Evolutionary conservation across 2,329 filamentous ascomycete genomes (phyloP), one percentile per base, ranked within the genome.

Genomic region (Fulvia fulva): DNA sequence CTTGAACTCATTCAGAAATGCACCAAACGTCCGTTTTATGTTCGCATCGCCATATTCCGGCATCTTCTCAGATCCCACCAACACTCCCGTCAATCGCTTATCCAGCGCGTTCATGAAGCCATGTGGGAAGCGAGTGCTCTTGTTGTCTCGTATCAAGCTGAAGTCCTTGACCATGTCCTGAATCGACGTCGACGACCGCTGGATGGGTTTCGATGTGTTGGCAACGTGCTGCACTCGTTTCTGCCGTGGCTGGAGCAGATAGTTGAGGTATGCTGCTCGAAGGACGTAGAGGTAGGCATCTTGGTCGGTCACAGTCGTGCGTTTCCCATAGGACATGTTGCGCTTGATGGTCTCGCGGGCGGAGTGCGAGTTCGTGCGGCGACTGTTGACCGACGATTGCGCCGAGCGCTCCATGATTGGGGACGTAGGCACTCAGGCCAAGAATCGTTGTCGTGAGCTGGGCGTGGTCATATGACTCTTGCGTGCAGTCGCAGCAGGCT

Each of bases 241-340:
- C 69, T 90, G 84, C 70, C 91, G 89, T 63, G 94, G 93, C 73
- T 96, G 91, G 53, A 99, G 83, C 46, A 97, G 86, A 75, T 99
- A 95, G 75, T 93, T 83, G 58, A 99, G 88, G 75, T 91, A 97
- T 66, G 93, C 93, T 66, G 90, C 87, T 62, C 94, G 89, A 55
- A 99, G 85, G 68, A 92, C 91, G 76, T 91, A 96, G 63, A 87
- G 89, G 77, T 95, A 96, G 71, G 91, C 92, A 76, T 97, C 91
- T 68, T 95, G 89, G 73, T 80, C 71, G 61, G 71, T 70, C 56
- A 80, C 72, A 56, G 70, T 70, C 43, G 50, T 50, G 44, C 60
- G 62, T 49, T 63, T 66, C 58, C 72, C 70, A 53, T 71, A 72
- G 49, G 72, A 74, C 57, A 69, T 66, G 46, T 76, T 75, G 64